Evolutionary conservation across 306 rosid species (phyloP).

Genomic region (Lagenaria siceraria): DNA sequence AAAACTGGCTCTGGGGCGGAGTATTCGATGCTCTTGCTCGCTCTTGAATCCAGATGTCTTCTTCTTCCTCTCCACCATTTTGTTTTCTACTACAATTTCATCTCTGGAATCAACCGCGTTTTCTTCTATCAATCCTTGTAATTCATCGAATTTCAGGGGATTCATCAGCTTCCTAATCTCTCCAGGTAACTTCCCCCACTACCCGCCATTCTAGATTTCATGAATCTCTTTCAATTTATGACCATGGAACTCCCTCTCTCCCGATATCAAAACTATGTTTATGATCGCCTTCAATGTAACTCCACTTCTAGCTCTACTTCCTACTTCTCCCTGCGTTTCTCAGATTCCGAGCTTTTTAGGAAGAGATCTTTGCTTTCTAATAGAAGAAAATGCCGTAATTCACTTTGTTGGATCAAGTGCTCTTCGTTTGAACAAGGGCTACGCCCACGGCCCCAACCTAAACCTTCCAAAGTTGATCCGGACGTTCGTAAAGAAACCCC

Average conservation of each 20-base stretch:
- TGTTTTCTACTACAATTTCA: neutral
- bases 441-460: slow-evolving; percentile 34
- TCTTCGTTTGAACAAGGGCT: slow-evolving; percentile 37
- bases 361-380: slow-evolving; percentile 14
- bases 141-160: neutral
- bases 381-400: slow-evolving; percentile 22
- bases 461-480: slow-evolving; percentile 20
- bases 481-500: slow-evolving; percentile 14
- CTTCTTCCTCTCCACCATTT: neutral
- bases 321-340: slow-evolving; percentile 15
- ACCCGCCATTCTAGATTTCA: neutral
- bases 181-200: neutral
- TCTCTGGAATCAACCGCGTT: neutral
- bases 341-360: slow-evolving; percentile 8
- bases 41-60: neutral
- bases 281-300: slow-evolving; percentile 16
- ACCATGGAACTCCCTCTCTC: slow-evolving; percentile 51
- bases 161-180: neutral
- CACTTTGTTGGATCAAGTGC: slow-evolving; percentile 27
- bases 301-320: neutral
- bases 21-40: neutral
- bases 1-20: neutral
- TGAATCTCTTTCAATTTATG: neutral
- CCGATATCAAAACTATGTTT: slow-evolving; percentile 18
- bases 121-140: neutral